Percentiles rank a stretch among this genome's conserved stretches.
phyloP scores from a whole-genome alignment of 1,284 basidiomycete species.

The Trichosporon inkin region DNA sequence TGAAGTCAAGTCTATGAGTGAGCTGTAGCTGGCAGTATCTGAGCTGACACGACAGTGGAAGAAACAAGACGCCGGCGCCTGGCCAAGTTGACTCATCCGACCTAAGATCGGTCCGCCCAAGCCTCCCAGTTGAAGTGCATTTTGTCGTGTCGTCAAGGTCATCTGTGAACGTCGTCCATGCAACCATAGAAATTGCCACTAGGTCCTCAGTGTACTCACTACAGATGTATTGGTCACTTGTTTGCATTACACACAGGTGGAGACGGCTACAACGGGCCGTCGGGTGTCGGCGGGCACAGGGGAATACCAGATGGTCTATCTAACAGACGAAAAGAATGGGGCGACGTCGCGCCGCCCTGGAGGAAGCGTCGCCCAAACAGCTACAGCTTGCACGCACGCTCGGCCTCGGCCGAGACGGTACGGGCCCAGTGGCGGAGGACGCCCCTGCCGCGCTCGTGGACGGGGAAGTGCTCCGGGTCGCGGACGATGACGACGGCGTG shows the following conservation, averaged over 20 bases:
- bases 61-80: constrained; percentile 18
- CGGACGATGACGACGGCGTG: constrained; percentile 44
- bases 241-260: background rate
- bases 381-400: background rate
- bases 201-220: background rate
- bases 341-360: background rate
- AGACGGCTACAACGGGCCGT: too few relatives aligned
- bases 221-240: background rate
- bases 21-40: background rate
- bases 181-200: background rate
- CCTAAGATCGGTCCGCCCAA: background rate
- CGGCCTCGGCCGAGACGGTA: constrained; percentile 13
- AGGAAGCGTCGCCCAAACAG: background rate
- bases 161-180: background rate
- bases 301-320: background rate
- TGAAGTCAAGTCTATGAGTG: constrained; percentile 23
- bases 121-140: background rate
- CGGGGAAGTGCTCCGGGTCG: constrained; percentile 35
- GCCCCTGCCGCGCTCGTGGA: constrained; percentile 40
- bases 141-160: background rate
- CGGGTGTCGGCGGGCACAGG: too few relatives aligned
- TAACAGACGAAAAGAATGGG: background rate
- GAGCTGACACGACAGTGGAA: constrained; percentile 14
- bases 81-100: background rate
- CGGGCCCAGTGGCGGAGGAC: constrained; percentile 40